Percentiles rank a stretch among this genome's conserved stretches.
Evolutionary conservation across 768 basidiomycete species (phyloP).

Genomic region (Leccinum variicolor): DNA sequence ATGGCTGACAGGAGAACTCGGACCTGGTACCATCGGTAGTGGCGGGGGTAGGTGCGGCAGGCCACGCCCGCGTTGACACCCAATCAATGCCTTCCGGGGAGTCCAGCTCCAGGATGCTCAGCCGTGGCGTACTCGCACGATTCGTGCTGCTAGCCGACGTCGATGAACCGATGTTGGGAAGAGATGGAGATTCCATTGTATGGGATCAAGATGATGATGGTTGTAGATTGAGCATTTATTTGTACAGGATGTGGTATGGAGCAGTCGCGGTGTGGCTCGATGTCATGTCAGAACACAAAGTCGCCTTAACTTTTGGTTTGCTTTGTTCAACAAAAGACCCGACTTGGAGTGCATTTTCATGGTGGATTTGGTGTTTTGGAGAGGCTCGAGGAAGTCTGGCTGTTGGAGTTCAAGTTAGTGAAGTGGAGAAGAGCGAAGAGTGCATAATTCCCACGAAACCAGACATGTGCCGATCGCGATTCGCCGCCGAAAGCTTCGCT

Average conservation of each 20-base stretch:
- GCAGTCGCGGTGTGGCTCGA: not conserved
- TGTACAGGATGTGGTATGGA: not conserved
- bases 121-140: not conserved
- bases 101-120: not conserved
- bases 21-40: not conserved
- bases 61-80: not conserved
- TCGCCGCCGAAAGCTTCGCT: too few species aligned
- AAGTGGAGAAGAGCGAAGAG: not conserved
- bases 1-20: not conserved
- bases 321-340: not conserved
- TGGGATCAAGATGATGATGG: not conserved
- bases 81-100: not conserved
- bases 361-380: not conserved
- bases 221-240: not conserved
- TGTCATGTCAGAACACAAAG: not conserved
- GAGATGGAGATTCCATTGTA: not conserved
- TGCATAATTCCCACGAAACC: not conserved
- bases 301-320: not conserved
- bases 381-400: not conserved
- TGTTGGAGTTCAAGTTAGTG: not conserved
- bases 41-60: not conserved
- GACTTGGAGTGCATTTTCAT: not conserved
- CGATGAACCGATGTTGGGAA: not conserved
- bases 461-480: too few species aligned
- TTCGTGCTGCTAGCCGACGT: not conserved